These are phyloP conservation scores for Trichoderma brevicompactum DNA, from an alignment of 2,329 filamentous ascomycete genomes.

Conservation along the genomic window DNA sequence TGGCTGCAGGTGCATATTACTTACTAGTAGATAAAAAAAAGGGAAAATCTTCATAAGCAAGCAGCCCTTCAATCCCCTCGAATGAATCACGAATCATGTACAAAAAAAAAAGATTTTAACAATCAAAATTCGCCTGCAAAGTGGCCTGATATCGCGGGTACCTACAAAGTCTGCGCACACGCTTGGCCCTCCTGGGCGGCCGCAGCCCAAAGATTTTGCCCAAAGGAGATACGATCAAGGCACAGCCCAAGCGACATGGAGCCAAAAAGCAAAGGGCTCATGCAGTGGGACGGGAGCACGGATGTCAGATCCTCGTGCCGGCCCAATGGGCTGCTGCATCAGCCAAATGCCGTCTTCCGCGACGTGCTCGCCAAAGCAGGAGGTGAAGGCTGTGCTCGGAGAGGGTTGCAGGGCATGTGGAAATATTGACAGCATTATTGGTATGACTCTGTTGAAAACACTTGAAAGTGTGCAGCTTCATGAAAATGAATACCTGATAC, in stretches of 20 bases:
- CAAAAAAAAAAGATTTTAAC: neutral
- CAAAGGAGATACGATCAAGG: neutral
- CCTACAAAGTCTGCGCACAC: neutral
- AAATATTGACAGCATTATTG: no score
- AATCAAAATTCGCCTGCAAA: neutral
- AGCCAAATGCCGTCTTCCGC: constrained; percentile 17
- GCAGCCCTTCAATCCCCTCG: no score
- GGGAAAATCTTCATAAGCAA: no score
- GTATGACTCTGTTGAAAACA: no score
- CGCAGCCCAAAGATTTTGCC: neutral
- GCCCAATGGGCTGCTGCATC: constrained; percentile 14
- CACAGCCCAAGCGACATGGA: constrained; percentile 6
- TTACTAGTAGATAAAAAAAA: no score
- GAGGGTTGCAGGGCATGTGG: neutral
- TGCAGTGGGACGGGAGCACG: constrained; percentile 23
- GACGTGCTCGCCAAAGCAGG: constrained; percentile 5
- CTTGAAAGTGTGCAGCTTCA: no score
- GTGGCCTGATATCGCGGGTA: constrained; percentile 12
- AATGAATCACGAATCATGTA: no score
- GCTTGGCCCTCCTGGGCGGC: neutral
- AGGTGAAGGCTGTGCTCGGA: constrained; percentile 5
- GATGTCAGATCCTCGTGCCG: constrained; percentile 18
- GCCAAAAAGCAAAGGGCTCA: neutral
- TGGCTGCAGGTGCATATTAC: no score
- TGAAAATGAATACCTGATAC: no score